phyloP scores from a whole-genome alignment of 495 filamentous ascomycete species.

The Aspergillus bertholletiae region DNA sequence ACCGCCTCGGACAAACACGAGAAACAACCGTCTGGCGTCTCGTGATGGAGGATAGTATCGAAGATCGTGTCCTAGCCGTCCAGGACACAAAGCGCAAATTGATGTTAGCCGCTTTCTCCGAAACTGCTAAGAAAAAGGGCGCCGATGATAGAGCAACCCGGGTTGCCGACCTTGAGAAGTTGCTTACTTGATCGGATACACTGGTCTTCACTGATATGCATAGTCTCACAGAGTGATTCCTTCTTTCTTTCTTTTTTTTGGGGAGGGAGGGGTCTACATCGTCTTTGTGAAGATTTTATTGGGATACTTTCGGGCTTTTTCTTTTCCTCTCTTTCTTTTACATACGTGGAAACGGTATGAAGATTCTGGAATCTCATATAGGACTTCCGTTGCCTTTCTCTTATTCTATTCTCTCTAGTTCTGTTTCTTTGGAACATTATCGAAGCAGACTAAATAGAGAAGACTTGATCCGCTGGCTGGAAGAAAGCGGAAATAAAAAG shows the following conservation, averaged over 20 bases:
- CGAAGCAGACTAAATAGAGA: background rate
- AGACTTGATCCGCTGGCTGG: background rate
- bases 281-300: too few relatives aligned
- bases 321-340: too few relatives aligned
- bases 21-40: conserved; percentile 77
- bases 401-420: too few relatives aligned
- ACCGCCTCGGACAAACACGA: conserved; percentile 79
- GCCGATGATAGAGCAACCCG: conserved; percentile 46
- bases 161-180: conserved; percentile 56
- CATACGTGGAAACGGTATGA: too few relatives aligned
- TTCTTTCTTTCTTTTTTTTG: background rate
- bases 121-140: conserved; percentile 47
- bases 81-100: conserved; percentile 79
- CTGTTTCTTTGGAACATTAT: too few relatives aligned
- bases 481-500: background rate
- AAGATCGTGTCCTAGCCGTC: conserved; percentile 78
- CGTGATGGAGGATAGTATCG: conserved; percentile 80
- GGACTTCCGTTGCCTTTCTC: too few relatives aligned
- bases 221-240: background rate
- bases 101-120: conserved; percentile 72
- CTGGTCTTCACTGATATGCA: conserved; percentile 2
- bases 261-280: too few relatives aligned
- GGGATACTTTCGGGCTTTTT: too few relatives aligned
- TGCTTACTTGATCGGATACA: conserved; percentile 30
- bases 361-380: too few relatives aligned